A percentile compares a stretch with the other conserved stretches of the same genome.
phyloP scores from a whole-genome alignment of 768 basidiomycete species.

The Galerina sulciceps region DNA sequence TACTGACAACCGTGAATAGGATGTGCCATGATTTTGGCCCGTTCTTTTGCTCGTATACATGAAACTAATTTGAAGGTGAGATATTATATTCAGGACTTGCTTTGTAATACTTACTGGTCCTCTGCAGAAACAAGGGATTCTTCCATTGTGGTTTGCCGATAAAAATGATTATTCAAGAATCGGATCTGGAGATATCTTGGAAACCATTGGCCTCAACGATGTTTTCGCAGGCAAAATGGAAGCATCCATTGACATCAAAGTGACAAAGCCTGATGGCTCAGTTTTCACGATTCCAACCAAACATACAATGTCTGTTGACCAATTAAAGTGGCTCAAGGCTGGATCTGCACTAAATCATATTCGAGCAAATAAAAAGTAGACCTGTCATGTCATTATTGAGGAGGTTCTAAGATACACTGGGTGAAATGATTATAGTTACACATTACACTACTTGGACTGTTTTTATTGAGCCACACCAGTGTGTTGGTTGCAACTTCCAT shows the following conservation, averaged over 20 bases:
- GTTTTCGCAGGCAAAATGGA: conserved; percentile 55
- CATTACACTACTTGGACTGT: conserved; percentile 9
- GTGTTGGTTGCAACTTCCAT: conserved; percentile 64
- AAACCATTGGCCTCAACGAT: conserved; percentile 82
- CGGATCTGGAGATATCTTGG: conserved; percentile 77
- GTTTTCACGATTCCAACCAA: conserved; percentile 70
- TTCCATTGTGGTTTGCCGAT: conserved; percentile 93
- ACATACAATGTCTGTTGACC: conserved; percentile 91
- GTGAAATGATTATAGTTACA: conserved; percentile 16
- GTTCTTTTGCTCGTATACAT: conserved; percentile 97
- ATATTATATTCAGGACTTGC: conserved; percentile 3
- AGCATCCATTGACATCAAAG: conserved; percentile 58
- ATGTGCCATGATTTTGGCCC: conserved; percentile 84
- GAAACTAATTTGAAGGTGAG: conserved; percentile 94
- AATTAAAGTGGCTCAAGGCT: conserved; percentile 86
- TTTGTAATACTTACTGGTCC: conserved; percentile 1
- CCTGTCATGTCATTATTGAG: neutral
- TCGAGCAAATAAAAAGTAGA: conserved; percentile 52
- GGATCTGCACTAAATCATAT: conserved; percentile 94
- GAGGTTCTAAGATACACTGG: conserved; percentile 13
- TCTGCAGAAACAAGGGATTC: conserved; percentile 91
- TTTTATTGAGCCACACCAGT: conserved; percentile 40
- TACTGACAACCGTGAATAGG: conserved; percentile 43
- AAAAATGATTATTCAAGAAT: conserved; percentile 86
- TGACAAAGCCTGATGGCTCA: conserved; percentile 69